Conservation (phyloP, 495 filamentous ascomycete species). For the Astrothelium subdiscretum region DNA sequence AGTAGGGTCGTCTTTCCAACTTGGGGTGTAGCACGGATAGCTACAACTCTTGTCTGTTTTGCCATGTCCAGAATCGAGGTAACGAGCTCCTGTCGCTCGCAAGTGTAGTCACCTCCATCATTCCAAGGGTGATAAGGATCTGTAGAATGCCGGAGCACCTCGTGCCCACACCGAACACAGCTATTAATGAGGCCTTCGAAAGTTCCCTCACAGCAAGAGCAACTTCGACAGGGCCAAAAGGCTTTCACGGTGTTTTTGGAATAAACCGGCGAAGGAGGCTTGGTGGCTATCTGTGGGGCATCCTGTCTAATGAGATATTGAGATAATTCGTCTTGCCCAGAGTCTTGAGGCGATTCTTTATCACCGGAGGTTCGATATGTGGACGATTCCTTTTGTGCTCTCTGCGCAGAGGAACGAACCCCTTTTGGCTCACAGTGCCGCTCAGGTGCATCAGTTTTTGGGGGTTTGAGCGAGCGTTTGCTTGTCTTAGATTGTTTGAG, state of each 20-base stretch:
- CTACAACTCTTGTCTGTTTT: not conserved
- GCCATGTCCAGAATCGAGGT: not conserved
- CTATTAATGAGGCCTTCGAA: constrained; percentile 1
- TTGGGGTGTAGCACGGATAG: constrained; percentile 6
- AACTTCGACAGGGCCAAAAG: not conserved
- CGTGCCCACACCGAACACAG: constrained; percentile 5
- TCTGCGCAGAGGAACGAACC: not conserved
- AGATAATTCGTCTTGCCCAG: not conserved
- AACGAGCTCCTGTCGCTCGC: constrained; percentile 7
- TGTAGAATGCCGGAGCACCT: not conserved
- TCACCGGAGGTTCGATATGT: not conserved
- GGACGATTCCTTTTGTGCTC: not conserved
- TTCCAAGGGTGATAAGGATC: not conserved
- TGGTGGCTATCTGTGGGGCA: not conserved
- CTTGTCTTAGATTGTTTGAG: not conserved
- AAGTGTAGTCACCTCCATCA: not conserved
- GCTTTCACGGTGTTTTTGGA: not conserved
- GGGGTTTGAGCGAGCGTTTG: not conserved
- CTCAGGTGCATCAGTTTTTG: not conserved
- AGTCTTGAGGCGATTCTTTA: not conserved
- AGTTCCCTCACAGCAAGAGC: not conserved
- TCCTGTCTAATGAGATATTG: not conserved
- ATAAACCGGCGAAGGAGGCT: not conserved
- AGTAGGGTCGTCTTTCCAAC: constrained; percentile 8
- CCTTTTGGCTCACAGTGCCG: not conserved